These are phyloP conservation scores for Aquilaria yunnanensis DNA, from an alignment of 345 rosid genomes.

Conservation along the genomic window DNA sequence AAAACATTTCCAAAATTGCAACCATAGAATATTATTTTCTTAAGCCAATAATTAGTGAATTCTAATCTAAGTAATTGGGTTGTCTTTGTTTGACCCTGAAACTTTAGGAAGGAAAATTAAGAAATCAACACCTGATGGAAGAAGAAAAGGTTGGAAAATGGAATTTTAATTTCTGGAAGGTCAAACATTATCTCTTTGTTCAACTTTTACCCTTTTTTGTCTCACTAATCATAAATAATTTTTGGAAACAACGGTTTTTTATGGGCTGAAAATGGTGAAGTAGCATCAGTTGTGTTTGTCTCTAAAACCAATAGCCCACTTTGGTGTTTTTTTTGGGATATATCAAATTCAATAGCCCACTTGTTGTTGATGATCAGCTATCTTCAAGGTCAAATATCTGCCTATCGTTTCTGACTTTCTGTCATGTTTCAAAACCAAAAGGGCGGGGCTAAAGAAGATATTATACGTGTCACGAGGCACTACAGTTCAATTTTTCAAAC, in stretches of 20 bases:
- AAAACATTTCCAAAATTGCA: too few species aligned
- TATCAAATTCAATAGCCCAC: too few species aligned
- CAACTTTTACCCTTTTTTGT: background rate
- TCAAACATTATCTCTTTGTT: slow-evolving; percentile 1
- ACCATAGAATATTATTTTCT: too few species aligned
- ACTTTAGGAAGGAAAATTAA: background rate
- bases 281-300: background rate
- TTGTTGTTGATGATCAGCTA: too few species aligned
- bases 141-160: slow-evolving; percentile 1
- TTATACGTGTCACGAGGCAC: too few species aligned
- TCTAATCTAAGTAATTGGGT: background rate
- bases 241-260: background rate
- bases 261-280: background rate
- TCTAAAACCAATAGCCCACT: background rate
- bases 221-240: background rate
- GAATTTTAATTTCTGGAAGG: slow-evolving; percentile 21
- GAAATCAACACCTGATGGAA: background rate
- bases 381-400: too few species aligned
- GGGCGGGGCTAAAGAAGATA: too few species aligned
- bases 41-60: too few species aligned
- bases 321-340: background rate
- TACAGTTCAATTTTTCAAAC: too few species aligned
- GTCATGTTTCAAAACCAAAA: too few species aligned
- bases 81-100: too few species aligned
- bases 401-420: too few species aligned